Percentiles rank a stretch among this genome's conserved stretches.
Conservation (phyloP, 495 filamentous ascomycete genomes). For the Rhypophila decipiens region DNA sequence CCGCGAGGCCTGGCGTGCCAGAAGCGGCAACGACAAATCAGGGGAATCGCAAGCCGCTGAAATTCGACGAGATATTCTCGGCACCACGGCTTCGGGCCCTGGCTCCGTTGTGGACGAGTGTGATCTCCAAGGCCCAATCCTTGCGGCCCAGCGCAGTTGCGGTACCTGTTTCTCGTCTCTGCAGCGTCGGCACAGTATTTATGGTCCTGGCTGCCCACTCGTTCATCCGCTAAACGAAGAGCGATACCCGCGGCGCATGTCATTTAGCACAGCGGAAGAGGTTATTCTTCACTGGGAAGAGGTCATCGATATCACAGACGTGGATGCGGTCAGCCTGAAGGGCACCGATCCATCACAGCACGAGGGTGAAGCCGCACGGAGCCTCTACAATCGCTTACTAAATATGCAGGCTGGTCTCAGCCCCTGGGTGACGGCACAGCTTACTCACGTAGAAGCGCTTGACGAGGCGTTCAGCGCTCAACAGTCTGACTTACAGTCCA, state of each 20-base stretch:
- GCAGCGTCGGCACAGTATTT: constrained; percentile 44
- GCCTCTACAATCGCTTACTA: constrained; percentile 46
- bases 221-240: constrained; percentile 41
- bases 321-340: too few relatives aligned
- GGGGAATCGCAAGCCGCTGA: constrained; percentile 10
- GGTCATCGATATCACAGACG: constrained; percentile 33
- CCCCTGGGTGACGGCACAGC: constrained; percentile 62
- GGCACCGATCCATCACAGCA: constrained; percentile 1
- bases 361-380: constrained; percentile 51
- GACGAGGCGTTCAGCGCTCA: constrained; percentile 54
- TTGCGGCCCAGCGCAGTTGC: constrained; percentile 28
- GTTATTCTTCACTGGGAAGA: constrained; percentile 70
- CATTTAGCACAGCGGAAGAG: constrained; percentile 85
- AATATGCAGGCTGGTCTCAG: constrained; percentile 44
- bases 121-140: constrained; percentile 34
- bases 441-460: constrained; percentile 56
- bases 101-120: constrained; percentile 39
- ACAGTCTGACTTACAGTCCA: constrained; percentile 56
- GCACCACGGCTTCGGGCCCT: constrained; percentile 28
- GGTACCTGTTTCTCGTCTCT: constrained; percentile 21
- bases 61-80: constrained; percentile 16
- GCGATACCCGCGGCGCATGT: constrained; percentile 73
- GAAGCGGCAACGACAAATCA: constrained; percentile 4
- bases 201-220: constrained; percentile 23
- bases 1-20: background rate